Evolutionary conservation across 2,329 filamentous ascomycete genomes (phyloP), one percentile per base, ranked within the genome.

Genomic region (Myriosclerotinia scirpicola): DNA sequence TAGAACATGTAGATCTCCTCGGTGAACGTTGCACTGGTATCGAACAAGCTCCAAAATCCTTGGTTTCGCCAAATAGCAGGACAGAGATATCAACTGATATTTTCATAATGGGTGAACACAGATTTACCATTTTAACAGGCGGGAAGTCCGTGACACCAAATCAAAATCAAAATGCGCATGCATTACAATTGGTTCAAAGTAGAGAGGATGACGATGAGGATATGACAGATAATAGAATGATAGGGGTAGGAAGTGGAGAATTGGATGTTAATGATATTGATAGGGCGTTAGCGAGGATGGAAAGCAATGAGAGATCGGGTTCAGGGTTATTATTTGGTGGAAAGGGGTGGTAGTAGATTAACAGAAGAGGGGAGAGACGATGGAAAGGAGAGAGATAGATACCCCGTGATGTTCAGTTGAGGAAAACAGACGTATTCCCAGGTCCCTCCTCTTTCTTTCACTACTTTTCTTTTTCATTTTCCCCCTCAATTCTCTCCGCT

Each of bases 211-310:
- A 68, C 44, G 65, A 67, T 64, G 48, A 64, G 3, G 70, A 71
- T 65, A 48, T 58, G 48, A 34, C 36, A 36, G 22, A 30, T 14
- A 36, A 55, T 55, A 63, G 17, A 53, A 48, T 53, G 36, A 54
- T 53, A 40, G 55, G 8, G 17, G 56, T 52, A 3, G 66, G 48
- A n/a, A 59, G 67, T 52, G 70, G 71, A 11, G 71, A 76, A 26
- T 79, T 89, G 71, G 86, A 88, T 73, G 86, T 89, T 54, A 84
- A 87, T 81, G 85, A 86, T 71, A 87, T 89, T 72, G 87, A 89
- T 71, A 82, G 84, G 67, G 84, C 82, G 59, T 76, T 89, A 63
- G 81, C 85, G 58, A 80, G 78, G 60, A 79, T 89, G 83, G 82
- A 86, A 48, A 71, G 73, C 36, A 69, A 17, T 64, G 64, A 17